Percentiles rank a stretch among this genome's conserved stretches.
phyloP scores from a whole-genome alignment of 441 rosid species.

The Dalechampia spathulata region DNA sequence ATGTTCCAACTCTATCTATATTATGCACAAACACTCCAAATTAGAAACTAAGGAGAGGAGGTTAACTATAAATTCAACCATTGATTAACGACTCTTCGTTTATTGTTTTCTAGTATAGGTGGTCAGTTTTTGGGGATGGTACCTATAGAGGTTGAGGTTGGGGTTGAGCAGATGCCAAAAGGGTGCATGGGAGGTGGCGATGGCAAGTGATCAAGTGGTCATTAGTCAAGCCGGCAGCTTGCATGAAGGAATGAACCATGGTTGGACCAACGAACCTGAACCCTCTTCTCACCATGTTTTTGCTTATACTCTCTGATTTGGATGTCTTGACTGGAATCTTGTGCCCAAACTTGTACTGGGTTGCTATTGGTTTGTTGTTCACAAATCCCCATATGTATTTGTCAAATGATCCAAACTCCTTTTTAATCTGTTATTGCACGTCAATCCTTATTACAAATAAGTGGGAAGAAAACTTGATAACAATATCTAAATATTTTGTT shows the following conservation, averaged over 20 bases:
- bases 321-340: constrained; percentile 84
- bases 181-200: constrained; percentile 53
- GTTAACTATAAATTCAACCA: background rate
- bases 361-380: constrained; percentile 56
- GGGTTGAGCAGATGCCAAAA: constrained; percentile 21
- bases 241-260: constrained; percentile 84
- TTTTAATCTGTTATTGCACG: constrained; percentile 32
- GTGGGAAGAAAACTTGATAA: too few relatives aligned
- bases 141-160: constrained; percentile 8
- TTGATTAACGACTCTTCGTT: background rate
- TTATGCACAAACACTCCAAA: constrained; percentile 18
- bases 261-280: constrained; percentile 78
- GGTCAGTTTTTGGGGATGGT: background rate
- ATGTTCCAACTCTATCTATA: too few relatives aligned
- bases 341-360: constrained; percentile 60
- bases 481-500: too few relatives aligned
- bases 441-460: background rate
- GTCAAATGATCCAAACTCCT: constrained; percentile 57
- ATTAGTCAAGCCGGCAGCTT: constrained; percentile 80
- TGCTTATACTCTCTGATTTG: constrained; percentile 80
- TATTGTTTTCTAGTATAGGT: background rate
- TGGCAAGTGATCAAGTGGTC: constrained; percentile 71
- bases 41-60: constrained; percentile 10
- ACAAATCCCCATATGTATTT: constrained; percentile 77
- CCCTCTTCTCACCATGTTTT: constrained; percentile 79